A percentile compares a stretch with the other conserved stretches of the same genome.
These are phyloP conservation scores for Ormosia semicastrata DNA, from an alignment of 306 rosid species.

Conservation along the genomic window DNA sequence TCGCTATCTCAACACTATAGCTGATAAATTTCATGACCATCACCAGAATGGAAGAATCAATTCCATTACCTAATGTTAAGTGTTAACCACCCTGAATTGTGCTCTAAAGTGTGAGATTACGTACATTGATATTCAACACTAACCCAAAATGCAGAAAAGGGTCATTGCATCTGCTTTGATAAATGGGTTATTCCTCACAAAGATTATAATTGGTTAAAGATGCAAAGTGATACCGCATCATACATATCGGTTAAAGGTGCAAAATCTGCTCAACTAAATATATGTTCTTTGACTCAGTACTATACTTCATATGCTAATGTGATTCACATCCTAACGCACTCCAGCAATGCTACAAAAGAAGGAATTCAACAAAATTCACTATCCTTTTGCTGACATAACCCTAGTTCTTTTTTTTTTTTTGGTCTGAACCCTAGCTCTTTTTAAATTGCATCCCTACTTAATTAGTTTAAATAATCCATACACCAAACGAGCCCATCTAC, in stretches of 20 bases:
- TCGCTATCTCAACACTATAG: neutral
- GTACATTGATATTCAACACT: neutral
- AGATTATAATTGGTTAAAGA: conserved; percentile 12
- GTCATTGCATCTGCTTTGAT: conserved; percentile 4
- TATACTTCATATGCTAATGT: neutral
- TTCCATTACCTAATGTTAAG: neutral
- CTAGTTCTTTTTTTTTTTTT: neutral
- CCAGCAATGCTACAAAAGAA: too few relatives aligned
- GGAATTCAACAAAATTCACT: neutral
- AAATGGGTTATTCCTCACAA: conserved; percentile 3
- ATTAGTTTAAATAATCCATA: neutral
- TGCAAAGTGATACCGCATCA: conserved; percentile 15
- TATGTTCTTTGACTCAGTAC: neutral
- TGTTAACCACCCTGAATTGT: neutral
- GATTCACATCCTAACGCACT: neutral
- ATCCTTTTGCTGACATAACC: neutral
- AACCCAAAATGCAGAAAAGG: neutral
- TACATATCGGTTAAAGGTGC: conserved; percentile 22
- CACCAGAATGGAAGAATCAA: conserved; percentile 10
- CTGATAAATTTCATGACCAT: neutral
- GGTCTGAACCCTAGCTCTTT: neutral
- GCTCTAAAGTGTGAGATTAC: neutral
- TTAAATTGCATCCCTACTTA: too few relatives aligned
- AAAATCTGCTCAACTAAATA: neutral
- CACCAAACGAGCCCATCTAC: neutral